Evolutionary conservation across 2,329 filamentous ascomycete species (phyloP).

Genomic region (Alternaria alternata): DNA sequence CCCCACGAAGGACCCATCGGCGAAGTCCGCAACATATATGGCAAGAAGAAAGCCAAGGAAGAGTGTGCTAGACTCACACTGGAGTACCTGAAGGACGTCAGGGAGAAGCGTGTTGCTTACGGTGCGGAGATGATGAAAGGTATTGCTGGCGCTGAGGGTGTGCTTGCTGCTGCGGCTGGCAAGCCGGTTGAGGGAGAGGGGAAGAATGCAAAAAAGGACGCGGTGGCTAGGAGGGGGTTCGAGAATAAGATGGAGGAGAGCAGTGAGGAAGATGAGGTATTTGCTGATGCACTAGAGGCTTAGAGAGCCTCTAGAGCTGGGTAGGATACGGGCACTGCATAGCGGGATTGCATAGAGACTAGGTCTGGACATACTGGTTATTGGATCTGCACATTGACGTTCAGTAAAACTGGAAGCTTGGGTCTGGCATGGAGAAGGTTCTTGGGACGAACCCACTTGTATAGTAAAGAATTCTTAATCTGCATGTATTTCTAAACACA

Average conservation of each 20-base stretch:
- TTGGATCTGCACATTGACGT: background rate
- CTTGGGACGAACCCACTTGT: background rate
- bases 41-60: conserved; percentile 61
- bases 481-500: background rate
- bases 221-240: background rate
- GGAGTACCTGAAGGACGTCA: conserved; percentile 50
- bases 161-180: background rate
- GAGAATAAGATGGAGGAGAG: background rate
- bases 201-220: background rate
- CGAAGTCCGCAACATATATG: conserved; percentile 53
- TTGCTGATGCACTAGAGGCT: conserved; percentile 1
- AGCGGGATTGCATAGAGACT: background rate
- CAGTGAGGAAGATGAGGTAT: conserved; percentile 1
- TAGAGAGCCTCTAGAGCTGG: background rate
- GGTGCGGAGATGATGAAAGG: conserved; percentile 27
- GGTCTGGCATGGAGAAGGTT: background rate
- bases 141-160: conserved; percentile 9
- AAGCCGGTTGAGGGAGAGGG: background rate
- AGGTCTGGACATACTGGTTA: background rate
- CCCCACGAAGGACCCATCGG: conserved; percentile 48
- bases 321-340: no score
- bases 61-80: conserved; percentile 56
- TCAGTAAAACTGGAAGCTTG: background rate
- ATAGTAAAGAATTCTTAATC: background rate
- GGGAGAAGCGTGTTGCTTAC: conserved; percentile 26